Evolutionary conservation across 768 basidiomycete genomes (phyloP), one percentile per base, ranked within the genome.

Genomic region (Mycena pura): DNA sequence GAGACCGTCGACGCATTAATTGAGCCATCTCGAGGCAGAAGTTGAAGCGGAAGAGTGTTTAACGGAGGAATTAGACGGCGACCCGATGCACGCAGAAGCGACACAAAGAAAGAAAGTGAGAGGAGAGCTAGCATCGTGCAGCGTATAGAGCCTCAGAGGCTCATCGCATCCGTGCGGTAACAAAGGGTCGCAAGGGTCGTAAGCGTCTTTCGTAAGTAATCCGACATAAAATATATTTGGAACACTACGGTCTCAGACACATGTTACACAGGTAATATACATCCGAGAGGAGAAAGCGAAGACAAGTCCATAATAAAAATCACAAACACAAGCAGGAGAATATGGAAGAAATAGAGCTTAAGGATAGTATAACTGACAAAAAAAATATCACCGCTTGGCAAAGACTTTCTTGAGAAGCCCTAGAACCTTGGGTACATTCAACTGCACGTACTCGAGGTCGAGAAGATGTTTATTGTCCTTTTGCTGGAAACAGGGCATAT

Each of bases 401-500:
- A 95, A 94, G 64, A 96, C 94, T 80, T 96, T 96, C 83, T 94
- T 96, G 70, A 96, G 82, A 55, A 97, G 84, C 28, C 87, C 91
- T 32, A 97, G 82, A 47, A 97, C 94, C 77, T 98, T 98, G 0
- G 93, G 93, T 27, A 99, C 96, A 73, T 97, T 96, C 63, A 98
- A 80, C 76, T 97, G 94, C 57, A 98, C 96, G 72, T 99, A 99
- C 78, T 99, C 97, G 64, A 99, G 82, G 78, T 99, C 97, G 64
- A 99, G 78, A 31, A 96, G 81, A 70, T 96, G 94, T 70, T 98
- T 96, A 78, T 96, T 96, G 76, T 99, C 96, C 79, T 98, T 97
- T 94, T 99, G 96, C 95, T 98, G 71, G 70, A 24, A 27, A 25
- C 31, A 62, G 38, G 50, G 19, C 65, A 19, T 9, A 58, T 50